Percentiles rank a stretch among this genome's conserved stretches.
phyloP scores from a whole-genome alignment of 805 yeast species.

The Barnettozyma wickerhamii region DNA sequence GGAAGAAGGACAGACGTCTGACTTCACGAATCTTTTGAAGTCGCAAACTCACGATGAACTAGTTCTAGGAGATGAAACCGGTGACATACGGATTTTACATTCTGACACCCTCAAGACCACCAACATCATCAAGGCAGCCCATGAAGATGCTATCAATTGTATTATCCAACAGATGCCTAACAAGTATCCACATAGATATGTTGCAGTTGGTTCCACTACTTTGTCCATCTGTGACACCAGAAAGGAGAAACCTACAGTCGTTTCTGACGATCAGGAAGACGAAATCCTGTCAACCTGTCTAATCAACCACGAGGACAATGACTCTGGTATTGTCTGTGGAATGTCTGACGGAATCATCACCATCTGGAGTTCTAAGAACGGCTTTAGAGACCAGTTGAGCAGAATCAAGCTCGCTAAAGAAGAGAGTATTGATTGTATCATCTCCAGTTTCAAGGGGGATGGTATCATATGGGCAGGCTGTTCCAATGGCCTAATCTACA shows the following conservation, averaged over 20 bases:
- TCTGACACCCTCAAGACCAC: slow-evolving; percentile 44
- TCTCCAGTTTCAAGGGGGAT: slow-evolving; percentile 36
- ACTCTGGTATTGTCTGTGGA: slow-evolving; percentile 62
- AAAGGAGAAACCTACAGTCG: slow-evolving; percentile 42
- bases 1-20: slow-evolving; percentile 9
- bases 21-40: slow-evolving; percentile 31
- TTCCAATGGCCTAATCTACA: slow-evolving; percentile 67
- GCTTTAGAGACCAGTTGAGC: slow-evolving; percentile 70
- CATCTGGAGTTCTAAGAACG: slow-evolving; percentile 73
- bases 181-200: slow-evolving; percentile 71
- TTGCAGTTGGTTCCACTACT: slow-evolving; percentile 80
- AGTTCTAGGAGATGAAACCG: slow-evolving; percentile 63
- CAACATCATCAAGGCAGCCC: slow-evolving; percentile 50
- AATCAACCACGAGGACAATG: slow-evolving; percentile 59
- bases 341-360: slow-evolving; percentile 91
- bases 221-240: slow-evolving; percentile 75
- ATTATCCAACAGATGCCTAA: slow-evolving; percentile 60
- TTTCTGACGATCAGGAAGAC: slow-evolving; percentile 89
- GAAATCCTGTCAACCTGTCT: slow-evolving; percentile 77
- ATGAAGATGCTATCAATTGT: slow-evolving; percentile 75
- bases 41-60: slow-evolving; percentile 37
- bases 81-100: slow-evolving; percentile 61
- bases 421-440: slow-evolving; percentile 69
- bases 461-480: slow-evolving; percentile 72
- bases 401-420: slow-evolving; percentile 65